Conservation (phyloP, 345 rosid species). For the Turnera subulata region DNA sequence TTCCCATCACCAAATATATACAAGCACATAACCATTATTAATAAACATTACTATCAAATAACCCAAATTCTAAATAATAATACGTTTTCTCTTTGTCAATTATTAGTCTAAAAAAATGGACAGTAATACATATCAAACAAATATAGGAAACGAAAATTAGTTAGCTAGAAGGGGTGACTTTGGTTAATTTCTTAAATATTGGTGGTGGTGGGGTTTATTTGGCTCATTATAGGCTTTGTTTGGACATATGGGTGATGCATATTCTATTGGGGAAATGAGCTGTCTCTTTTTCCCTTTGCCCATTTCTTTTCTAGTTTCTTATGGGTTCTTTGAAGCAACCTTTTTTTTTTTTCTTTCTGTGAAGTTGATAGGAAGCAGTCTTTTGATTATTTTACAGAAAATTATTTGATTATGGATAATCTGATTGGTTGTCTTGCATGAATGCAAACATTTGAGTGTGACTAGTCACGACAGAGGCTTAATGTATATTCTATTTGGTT, state of each 20-base stretch:
- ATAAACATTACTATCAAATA: too few species aligned
- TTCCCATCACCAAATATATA: slow-evolving; percentile 5
- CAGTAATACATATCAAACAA: background rate
- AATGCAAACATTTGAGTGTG: slow-evolving; percentile 35
- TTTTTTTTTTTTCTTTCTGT: too few species aligned
- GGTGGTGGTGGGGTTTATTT: slow-evolving; percentile 19
- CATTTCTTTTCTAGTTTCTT: slow-evolving; percentile 2
- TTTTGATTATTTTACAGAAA: slow-evolving; percentile 19
- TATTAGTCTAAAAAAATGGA: background rate
- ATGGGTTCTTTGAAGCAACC: slow-evolving; percentile 6
- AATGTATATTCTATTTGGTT: slow-evolving; percentile 19
- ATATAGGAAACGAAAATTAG: slow-evolving; percentile 5
- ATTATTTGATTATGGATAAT: slow-evolving; percentile 28
- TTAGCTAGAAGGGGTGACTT: slow-evolving; percentile 8
- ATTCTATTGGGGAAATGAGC: slow-evolving; percentile 37
- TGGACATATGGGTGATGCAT: slow-evolving; percentile 23
- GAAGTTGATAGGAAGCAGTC: slow-evolving; percentile 18
- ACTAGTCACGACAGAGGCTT: slow-evolving; percentile 34
- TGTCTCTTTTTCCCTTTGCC: slow-evolving; percentile 20
- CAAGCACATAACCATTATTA: background rate
- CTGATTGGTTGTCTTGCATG: slow-evolving; percentile 46
- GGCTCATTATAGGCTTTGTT: slow-evolving; percentile 16
- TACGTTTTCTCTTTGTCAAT: too few species aligned
- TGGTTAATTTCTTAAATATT: slow-evolving; percentile 12
- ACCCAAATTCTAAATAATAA: too few species aligned